These are phyloP conservation scores for Conidiobolus incongruus DNA, from an alignment of 371 early-diverging fungal species.

Conservation along the genomic window DNA sequence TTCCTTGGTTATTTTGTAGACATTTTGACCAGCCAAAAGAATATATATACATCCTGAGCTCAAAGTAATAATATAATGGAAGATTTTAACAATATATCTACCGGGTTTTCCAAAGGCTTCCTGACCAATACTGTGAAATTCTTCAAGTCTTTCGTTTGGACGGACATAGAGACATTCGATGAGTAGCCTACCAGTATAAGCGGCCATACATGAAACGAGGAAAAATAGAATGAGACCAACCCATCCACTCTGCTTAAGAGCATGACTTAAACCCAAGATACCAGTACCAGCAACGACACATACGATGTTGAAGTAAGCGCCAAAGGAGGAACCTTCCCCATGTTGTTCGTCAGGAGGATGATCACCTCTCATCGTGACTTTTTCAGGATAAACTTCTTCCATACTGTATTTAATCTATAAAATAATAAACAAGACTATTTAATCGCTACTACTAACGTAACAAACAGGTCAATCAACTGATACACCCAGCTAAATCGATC, in stretches of 20 bases:
- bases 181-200: conserved; percentile 40
- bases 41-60: conserved; percentile 58
- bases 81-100: conserved; percentile 26
- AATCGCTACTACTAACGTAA: too few species aligned
- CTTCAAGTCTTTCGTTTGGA: conserved; percentile 14
- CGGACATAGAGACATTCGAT: conserved; percentile 46
- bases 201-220: conserved; percentile 44
- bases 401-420: too few species aligned
- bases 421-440: too few species aligned
- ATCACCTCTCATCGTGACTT: too few species aligned
- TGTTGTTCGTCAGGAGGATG: too few species aligned
- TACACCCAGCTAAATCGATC: too few species aligned
- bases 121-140: conserved; percentile 31
- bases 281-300: conserved; percentile 75
- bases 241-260: conserved; percentile 67
- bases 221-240: conserved; percentile 42
- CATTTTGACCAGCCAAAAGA: conserved; percentile 41
- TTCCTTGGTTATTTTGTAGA: conserved; percentile 21
- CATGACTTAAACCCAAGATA: conserved; percentile 57
- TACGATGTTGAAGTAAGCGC: conserved; percentile 34
- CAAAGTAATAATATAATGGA: conserved; percentile 38
- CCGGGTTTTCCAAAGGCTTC: conserved; percentile 41
- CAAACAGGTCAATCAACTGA: too few species aligned
- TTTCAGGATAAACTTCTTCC: too few species aligned
- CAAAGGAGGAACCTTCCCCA: conserved; percentile 14